phyloP scores from a whole-genome alignment of 129 eudicot species.

The Chrysanthemum lavandulifolium region DNA sequence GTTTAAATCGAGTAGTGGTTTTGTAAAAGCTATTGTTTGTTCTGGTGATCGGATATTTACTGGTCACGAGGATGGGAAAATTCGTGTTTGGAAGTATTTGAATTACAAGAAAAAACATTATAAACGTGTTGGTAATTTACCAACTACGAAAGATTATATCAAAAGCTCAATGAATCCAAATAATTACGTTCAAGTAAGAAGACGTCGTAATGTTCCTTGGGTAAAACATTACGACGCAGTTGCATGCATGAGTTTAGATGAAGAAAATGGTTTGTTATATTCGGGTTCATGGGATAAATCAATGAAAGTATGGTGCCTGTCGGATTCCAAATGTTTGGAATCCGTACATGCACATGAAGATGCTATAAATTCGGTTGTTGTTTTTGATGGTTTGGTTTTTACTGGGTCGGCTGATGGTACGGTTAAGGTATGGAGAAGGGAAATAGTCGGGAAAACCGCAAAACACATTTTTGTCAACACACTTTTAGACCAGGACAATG shows the following conservation, averaged over 20 bases:
- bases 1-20: conserved; percentile 74
- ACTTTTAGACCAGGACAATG: conserved; percentile 55
- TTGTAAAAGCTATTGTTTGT: conserved; percentile 82
- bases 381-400: conserved; percentile 62
- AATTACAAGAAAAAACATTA: conserved; percentile 32
- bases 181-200: conserved; percentile 55
- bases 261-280: conserved; percentile 55
- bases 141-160: conserved; percentile 61
- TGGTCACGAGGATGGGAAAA: conserved; percentile 94
- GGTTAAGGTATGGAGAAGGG: conserved; percentile 90
- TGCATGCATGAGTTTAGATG: conserved; percentile 64
- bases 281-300: conserved; percentile 96
- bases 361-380: conserved; percentile 62
- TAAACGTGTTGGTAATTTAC: conserved; percentile 71
- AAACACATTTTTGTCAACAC: conserved; percentile 49
- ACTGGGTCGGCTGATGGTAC: conserved; percentile 92
- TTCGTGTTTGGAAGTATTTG: conserved; percentile 63
- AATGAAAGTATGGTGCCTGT: conserved; percentile 72
- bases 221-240: conserved; percentile 76
- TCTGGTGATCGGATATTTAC: conserved; percentile 57
- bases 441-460: conserved; percentile 42
- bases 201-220: conserved; percentile 68
- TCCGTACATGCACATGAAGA: conserved; percentile 76
- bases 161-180: conserved; percentile 64
- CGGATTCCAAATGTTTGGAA: conserved; percentile 81